Evolutionary conservation across 495 filamentous ascomycete genomes (phyloP).

Genomic region (Extremus antarcticus): DNA sequence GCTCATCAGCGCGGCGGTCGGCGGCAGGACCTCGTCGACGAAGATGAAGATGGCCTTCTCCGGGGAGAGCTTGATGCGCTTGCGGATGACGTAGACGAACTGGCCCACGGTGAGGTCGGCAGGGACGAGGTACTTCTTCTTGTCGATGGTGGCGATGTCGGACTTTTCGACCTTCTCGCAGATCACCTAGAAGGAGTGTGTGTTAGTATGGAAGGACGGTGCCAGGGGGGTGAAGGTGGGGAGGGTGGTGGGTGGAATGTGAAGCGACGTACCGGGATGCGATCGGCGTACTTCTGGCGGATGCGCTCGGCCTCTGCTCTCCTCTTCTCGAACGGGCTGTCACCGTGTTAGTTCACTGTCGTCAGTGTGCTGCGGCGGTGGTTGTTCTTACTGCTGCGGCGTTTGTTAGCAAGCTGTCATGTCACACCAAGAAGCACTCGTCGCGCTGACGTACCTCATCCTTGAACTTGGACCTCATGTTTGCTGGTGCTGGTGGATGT

Average conservation of each 20-base stretch:
- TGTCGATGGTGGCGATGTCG: slow-evolving; percentile 99
- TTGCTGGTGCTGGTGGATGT: background rate
- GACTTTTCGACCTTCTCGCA: slow-evolving; percentile 99
- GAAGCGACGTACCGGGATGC: slow-evolving; percentile 75
- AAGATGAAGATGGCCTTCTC: slow-evolving; percentile 99
- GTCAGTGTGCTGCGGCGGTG: background rate
- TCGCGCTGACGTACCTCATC: slow-evolving; percentile 50
- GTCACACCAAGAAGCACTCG: background rate
- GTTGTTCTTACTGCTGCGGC: background rate
- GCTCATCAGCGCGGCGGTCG: slow-evolving; percentile 96
- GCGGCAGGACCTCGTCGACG: slow-evolving; percentile 95
- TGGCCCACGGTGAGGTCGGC: slow-evolving; percentile 97
- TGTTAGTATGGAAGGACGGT: slow-evolving; percentile 6
- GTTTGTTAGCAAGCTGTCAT: background rate
- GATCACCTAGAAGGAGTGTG: slow-evolving; percentile 58
- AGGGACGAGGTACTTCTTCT: slow-evolving; percentile 99
- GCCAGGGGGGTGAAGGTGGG: background rate
- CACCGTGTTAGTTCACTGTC: background rate
- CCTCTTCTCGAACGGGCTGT: slow-evolving; percentile 83
- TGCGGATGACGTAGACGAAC: slow-evolving; percentile 99
- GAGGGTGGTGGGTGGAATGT: slow-evolving; percentile 2
- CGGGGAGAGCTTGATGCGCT: slow-evolving; percentile 98
- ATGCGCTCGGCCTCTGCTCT: slow-evolving; percentile 99
- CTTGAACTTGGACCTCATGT: slow-evolving; percentile 69
- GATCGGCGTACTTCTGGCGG: slow-evolving; percentile 96